A percentile compares a stretch with the other conserved stretches of the same genome.
These are phyloP conservation scores for Gliomastix tumulicola DNA, from an alignment of 2,329 filamentous ascomycete genomes.

Conservation along the genomic window DNA sequence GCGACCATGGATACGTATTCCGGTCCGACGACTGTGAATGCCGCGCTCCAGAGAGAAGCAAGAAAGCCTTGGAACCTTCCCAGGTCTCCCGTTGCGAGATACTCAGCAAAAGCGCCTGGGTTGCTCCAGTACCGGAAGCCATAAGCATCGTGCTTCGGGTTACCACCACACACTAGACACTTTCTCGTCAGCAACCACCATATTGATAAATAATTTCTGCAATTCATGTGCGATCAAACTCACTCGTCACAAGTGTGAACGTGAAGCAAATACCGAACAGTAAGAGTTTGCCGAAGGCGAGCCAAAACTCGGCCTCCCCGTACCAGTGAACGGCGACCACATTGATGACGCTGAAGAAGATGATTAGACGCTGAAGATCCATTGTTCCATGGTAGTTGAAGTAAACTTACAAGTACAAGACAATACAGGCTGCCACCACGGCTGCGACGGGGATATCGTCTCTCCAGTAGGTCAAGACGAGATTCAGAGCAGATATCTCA, in stretches of 20 bases:
- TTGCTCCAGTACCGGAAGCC: constrained; percentile 63
- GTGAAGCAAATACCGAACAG: constrained; percentile 53
- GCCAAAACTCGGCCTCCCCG: constrained; percentile 37
- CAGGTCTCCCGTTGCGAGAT: constrained; percentile 49
- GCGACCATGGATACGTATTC: constrained; percentile 59
- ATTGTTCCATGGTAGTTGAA: too few species aligned
- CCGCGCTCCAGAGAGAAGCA: constrained; percentile 41
- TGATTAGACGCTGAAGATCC: too few species aligned
- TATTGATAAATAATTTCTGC: too few species aligned
- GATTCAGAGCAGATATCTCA: constrained; percentile 37
- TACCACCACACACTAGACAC: constrained; percentile 54
- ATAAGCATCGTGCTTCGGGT: constrained; percentile 46
- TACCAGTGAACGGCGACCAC: constrained; percentile 31
- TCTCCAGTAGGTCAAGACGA: constrained; percentile 29
- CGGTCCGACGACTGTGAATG: constrained; percentile 49
- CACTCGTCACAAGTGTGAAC: constrained; percentile 50
- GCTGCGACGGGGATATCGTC: constrained; percentile 17
- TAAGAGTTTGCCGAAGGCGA: constrained; percentile 43
- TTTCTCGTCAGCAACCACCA: too few species aligned
- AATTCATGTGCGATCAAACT: too few species aligned
- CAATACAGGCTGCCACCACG: constrained; percentile 15
- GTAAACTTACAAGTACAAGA: constrained; percentile 6
- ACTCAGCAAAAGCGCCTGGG: constrained; percentile 44
- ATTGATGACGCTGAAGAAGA: constrained; percentile 23
- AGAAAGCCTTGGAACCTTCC: constrained; percentile 63